These are phyloP conservation scores for Somion occarium DNA, from an alignment of 1,284 basidiomycete genomes.

Conservation along the genomic window DNA sequence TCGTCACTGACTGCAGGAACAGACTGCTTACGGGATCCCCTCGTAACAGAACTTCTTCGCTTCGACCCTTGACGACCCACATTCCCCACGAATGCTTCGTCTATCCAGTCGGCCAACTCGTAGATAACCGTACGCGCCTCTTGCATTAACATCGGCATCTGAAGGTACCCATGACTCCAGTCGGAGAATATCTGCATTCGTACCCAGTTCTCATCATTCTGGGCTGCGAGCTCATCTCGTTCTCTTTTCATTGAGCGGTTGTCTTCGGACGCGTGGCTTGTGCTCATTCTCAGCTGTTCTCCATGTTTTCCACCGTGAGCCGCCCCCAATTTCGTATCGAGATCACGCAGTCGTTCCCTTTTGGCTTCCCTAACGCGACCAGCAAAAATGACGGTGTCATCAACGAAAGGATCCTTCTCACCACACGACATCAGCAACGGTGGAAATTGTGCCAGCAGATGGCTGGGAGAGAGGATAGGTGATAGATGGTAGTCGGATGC, in stretches of 20 bases:
- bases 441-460: conserved; percentile 88
- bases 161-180: conserved; percentile 92
- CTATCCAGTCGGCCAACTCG: conserved; percentile 92
- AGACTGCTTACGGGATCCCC: not conserved
- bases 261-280: conserved; percentile 27
- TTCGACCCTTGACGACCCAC: conserved; percentile 3
- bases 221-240: conserved; percentile 52
- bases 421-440: conserved; percentile 90
- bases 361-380: conserved; percentile 92
- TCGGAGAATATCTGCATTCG: conserved; percentile 88
- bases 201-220: conserved; percentile 93
- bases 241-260: conserved; percentile 46
- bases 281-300: conserved; percentile 47
- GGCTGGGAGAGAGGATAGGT: conserved; percentile 83
- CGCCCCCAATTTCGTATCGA: conserved; percentile 39
- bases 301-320: conserved; percentile 48
- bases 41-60: not conserved
- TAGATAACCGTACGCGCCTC: conserved; percentile 81
- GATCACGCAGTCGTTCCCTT: conserved; percentile 68
- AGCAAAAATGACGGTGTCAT: conserved; percentile 93
- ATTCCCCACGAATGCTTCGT: conserved; percentile 61
- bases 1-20: conserved; percentile 6
- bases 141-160: conserved; percentile 86
- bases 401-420: conserved; percentile 95
- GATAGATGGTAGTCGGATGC: conserved; percentile 93